Evolutionary conservation across 2,329 filamentous ascomycete genomes (phyloP), one percentile per base, ranked within the genome.

Genomic region (Diaporthe vaccinii): DNA sequence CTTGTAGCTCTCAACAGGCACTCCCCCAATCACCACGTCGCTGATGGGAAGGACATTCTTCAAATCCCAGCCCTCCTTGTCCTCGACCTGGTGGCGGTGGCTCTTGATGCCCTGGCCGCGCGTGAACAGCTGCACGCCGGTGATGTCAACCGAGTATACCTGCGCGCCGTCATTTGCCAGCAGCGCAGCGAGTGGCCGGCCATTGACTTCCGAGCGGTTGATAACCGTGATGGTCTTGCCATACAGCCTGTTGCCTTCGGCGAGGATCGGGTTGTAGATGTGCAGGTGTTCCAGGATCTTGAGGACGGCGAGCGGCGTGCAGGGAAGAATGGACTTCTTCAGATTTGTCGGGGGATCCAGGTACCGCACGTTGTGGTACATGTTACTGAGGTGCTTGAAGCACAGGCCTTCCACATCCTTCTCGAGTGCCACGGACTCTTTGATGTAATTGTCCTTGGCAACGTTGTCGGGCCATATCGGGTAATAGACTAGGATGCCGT

Each of bases 321-420:
- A 99, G 7, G 97, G 97, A 71, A 99, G 87, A 78, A 98, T 95
- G 67, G 93, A 97, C 87, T 99, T 98, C 84, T 95, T 94, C 75
- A 87, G 89, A 84, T 95, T 94, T 58, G 89, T 84, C 6, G 93
- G 93, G 34, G 92, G 87, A 85, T 99, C 97, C 74, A 99, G 89
- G 87, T 96, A 98, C 78, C 97, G 95, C 80, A 98, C 91, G 87
- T 99, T 99, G 88, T 98, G 94, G 87, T 98, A 99, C 96, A 99
- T 98, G 90, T 99, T 99, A 91, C 96, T 96, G 82, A 98, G 93
- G 86, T 98, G 96, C 82, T 93, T 93, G 85, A 98, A 96, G 80
- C 93, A 95, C 75, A 99, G 91, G 49, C 97, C 97, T 85, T 99
- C 97, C 78, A 99, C 96, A 81, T 99, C 97, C 85, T 99, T 98